phyloP scores from a whole-genome alignment of 164 flowering plant genomes.

The Stephania japonica region DNA sequence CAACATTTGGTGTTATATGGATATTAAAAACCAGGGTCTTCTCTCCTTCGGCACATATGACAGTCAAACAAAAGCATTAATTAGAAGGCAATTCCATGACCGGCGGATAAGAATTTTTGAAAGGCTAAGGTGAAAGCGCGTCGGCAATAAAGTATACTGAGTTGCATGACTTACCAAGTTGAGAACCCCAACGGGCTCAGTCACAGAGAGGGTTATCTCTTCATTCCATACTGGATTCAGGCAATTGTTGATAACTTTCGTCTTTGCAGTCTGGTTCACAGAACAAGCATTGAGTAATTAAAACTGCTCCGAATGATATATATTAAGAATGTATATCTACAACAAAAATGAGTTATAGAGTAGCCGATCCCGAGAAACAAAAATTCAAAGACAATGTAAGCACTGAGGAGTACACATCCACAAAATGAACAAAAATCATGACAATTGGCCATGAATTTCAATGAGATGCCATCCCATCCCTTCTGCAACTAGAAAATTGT shows the following conservation, averaged over 20 bases:
- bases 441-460: neutral
- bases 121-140: neutral
- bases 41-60: neutral
- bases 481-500: no score
- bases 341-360: neutral
- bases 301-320: neutral
- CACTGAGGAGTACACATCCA: neutral
- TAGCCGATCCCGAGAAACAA: neutral
- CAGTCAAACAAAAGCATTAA: neutral
- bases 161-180: conserved; percentile 37
- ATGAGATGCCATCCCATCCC: neutral
- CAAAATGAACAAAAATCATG: neutral
- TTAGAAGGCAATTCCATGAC: neutral
- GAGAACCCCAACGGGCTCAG: conserved; percentile 44
- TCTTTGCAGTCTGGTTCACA: conserved; percentile 53
- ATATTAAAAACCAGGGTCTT: conserved; percentile 1
- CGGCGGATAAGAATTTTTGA: neutral
- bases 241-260: conserved; percentile 73
- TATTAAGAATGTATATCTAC: neutral
- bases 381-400: neutral
- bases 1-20: neutral
- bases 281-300: neutral
- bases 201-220: conserved; percentile 55
- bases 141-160: neutral
- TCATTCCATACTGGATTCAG: conserved; percentile 87